Base-by-base conservation (phyloP, 1,284 basidiomycete species). In the Sanghuangporus weigelae region DNA sequence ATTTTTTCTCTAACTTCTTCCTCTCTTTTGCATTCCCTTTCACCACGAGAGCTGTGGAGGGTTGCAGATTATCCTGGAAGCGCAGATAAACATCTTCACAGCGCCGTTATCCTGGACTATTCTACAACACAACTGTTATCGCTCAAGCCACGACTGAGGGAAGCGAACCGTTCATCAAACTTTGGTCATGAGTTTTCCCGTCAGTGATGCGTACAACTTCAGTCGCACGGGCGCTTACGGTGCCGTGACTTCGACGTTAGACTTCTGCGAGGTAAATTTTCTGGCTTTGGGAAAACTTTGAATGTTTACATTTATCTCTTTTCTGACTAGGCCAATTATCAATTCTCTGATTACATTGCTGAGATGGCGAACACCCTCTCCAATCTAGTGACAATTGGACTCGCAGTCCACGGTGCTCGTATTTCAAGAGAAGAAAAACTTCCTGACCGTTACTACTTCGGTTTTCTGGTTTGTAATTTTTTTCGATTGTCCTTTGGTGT, bases 301-400 rank as follows among this genome's bases (percentile, higher is more conserved):
- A 26, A 36, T 6, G 59, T 57, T 8, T 53, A 40, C 12, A 59
- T 53, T 65, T 11, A 54, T 55, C 48, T 35, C 39, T 35, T 46
- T 16, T 36, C 51, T 51, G 60, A 64, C 5, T 68, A 87, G 85
- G 80, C 81, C 46, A 89, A 89, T 69, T 86, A 89, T 72, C 85
- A 88, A 72, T 88, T 88, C 75, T 84, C 84, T 7, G 77, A 81
- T 23, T 87, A 88, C 68, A 78, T 89, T 59, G 86, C 86, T 31
- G 87, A 89, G 71, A 79, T 84, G 70, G 83, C 84, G 10, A 89
- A 89, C 72, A 79, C 83, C 0, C 77, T 86, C 63, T 87, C 86
- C 14, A 89, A 88, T 67, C 46, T 87, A 10, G 77, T 84, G 67
- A 83, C 84, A 0, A 74, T 89, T 16, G 71, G 62, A 1, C 71